Evolutionary conservation across 257 asterid species (phyloP).

Genomic region (Solanum gracilifrons): DNA sequence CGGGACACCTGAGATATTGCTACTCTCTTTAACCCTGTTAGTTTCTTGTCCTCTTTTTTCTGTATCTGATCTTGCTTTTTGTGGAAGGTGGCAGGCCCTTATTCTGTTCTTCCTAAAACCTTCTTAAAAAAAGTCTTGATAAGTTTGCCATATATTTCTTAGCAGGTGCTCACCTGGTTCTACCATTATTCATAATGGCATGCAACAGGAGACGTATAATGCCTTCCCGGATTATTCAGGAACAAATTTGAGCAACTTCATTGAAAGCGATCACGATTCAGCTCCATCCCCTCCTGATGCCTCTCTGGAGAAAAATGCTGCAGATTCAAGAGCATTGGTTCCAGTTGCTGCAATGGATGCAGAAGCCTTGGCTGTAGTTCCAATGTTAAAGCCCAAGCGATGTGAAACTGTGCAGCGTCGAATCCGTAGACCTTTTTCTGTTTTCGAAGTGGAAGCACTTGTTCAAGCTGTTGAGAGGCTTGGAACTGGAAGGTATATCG

Average conservation of each 20-base stretch:
- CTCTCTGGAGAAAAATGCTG: conserved; percentile 24
- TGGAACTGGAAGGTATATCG: conserved; percentile 28
- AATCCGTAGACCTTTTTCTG: conserved; percentile 72
- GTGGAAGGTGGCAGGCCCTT: neutral
- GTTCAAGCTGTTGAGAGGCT: conserved; percentile 46
- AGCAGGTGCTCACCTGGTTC: conserved; percentile 34
- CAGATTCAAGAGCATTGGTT: conserved; percentile 51
- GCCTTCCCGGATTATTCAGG: conserved; percentile 15
- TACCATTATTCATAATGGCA: conserved; percentile 12
- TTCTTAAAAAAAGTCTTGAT: neutral
- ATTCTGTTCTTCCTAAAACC: neutral
- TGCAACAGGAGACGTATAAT: conserved; percentile 16
- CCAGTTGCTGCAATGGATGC: conserved; percentile 26
- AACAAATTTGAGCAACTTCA: conserved; percentile 27
- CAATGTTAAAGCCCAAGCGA: conserved; percentile 49
- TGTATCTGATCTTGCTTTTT: neutral
- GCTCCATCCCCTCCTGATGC: conserved; percentile 42
- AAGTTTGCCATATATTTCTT: neutral
- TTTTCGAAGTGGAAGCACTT: conserved; percentile 69
- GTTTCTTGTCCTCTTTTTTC: neutral
- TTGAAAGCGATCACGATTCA: conserved; percentile 48
- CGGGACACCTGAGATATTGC: neutral
- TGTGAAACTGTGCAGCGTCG: conserved; percentile 57
- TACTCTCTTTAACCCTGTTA: neutral
- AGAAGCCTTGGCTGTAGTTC: conserved; percentile 40